Percentiles rank a stretch among this genome's conserved stretches.
Conservation (phyloP, 352 stramenopile species). For the Plasmopara viticola region DNA sequence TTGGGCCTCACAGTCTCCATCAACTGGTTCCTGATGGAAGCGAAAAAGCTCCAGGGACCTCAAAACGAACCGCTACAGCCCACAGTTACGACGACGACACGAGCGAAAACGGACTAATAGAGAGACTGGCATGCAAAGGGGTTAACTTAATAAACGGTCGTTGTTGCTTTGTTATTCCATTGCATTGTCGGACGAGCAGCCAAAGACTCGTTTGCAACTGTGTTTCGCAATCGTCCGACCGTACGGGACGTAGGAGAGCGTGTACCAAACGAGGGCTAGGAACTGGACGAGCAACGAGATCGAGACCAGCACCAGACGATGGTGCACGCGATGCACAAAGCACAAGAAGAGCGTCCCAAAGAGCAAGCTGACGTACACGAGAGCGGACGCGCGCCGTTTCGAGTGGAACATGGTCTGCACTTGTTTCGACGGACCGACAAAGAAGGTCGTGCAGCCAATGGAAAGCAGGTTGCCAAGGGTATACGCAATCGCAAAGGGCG, state of each 20-base stretch:
- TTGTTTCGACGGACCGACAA: constrained; percentile 78
- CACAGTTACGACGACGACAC: constrained; percentile 5
- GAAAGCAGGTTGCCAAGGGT: constrained; percentile 82
- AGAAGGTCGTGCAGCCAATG: constrained; percentile 80
- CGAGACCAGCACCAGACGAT: constrained; percentile 65
- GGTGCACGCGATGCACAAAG: constrained; percentile 59
- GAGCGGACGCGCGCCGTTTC: constrained; percentile 64
- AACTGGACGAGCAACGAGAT: constrained; percentile 76
- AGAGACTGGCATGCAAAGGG: background rate
- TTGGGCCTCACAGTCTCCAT: constrained; percentile 76
- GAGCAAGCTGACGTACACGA: constrained; percentile 78
- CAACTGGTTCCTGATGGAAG: constrained; percentile 83
- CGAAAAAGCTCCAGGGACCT: constrained; percentile 45
- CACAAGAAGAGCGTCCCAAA: constrained; percentile 66
- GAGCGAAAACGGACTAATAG: constrained; percentile 56
- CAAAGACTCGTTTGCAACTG: constrained; percentile 61
- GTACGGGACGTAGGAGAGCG: constrained; percentile 84
- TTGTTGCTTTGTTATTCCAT: background rate
- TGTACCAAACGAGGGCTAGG: constrained; percentile 79
- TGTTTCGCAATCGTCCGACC: constrained; percentile 57
- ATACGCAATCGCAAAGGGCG: constrained; percentile 80
- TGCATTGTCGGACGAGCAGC: background rate
- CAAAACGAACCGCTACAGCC: constrained; percentile 5
- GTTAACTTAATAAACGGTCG: background rate
- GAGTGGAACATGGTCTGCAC: constrained; percentile 76